These are phyloP conservation scores for Pleurotus giganteus DNA, from an alignment of 768 basidiomycete genomes.

Conservation along the genomic window DNA sequence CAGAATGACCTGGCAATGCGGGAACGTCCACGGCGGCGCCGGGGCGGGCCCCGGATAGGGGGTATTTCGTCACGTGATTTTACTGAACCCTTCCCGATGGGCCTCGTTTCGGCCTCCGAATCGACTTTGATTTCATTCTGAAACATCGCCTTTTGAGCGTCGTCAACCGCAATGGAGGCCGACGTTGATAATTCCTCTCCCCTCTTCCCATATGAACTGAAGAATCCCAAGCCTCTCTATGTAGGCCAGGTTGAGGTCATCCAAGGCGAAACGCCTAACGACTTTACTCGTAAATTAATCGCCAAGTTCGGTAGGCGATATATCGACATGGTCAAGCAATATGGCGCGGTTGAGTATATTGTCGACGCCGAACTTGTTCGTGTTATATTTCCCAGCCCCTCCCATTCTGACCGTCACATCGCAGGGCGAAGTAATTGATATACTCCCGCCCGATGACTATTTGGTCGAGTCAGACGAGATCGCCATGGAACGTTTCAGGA, in stretches of 20 bases:
- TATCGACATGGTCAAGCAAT: constrained; percentile 2
- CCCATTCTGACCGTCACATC: background rate
- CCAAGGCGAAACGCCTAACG: background rate
- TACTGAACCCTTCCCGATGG: no score
- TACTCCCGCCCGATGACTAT: constrained; percentile 2
- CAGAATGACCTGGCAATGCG: no score
- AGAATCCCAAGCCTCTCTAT: background rate
- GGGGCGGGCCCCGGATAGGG: no score
- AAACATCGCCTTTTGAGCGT: no score
- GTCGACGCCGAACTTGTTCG: background rate
- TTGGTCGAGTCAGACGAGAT: constrained; percentile 5
- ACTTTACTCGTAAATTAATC: background rate
- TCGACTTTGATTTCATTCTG: no score
- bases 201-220: background rate
- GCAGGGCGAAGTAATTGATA: constrained; percentile 1
- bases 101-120: no score
- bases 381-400: background rate
- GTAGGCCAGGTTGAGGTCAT: background rate
- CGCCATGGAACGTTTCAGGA: background rate
- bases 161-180: no score
- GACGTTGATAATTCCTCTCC: no score
- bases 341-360: constrained; percentile 4
- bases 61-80: no score
- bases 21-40: no score
- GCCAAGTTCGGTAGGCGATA: constrained; percentile 1